Conservation (phyloP, 1,139 yeast species). For the Magnusiomyces paraingens region DNA sequence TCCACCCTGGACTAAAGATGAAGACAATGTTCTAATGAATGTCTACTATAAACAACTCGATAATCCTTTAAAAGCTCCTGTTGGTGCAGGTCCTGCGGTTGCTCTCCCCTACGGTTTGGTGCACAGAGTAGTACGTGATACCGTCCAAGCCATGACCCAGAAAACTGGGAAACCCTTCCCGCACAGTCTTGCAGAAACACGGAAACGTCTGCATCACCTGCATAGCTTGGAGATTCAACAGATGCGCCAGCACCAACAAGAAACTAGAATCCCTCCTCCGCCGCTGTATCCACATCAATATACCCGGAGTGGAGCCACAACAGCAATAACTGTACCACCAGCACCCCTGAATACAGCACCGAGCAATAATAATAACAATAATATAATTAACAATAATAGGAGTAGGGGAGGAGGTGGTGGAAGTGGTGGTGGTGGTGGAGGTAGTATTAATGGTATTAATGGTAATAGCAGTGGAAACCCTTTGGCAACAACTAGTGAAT, state of each 20-base stretch:
- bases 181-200: conserved; percentile 29
- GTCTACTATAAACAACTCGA: background rate
- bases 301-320: too few species aligned
- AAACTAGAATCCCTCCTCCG: too few species aligned
- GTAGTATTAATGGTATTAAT: too few species aligned
- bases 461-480: too few species aligned
- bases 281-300: too few species aligned
- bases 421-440: too few species aligned
- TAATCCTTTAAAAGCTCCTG: conserved; percentile 1
- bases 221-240: conserved; percentile 17
- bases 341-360: too few species aligned
- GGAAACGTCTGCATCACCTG: conserved; percentile 29
- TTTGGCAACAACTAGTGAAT: background rate
- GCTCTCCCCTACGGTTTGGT: conserved; percentile 34
- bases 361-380: too few species aligned
- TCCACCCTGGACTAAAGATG: conserved; percentile 3
- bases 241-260: background rate
- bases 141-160: conserved; percentile 27
- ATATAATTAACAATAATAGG: too few species aligned
- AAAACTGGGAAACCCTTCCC: conserved; percentile 27
- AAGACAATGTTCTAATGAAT: background rate
- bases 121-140: conserved; percentile 32
- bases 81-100: background rate
- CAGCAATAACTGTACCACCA: too few species aligned
- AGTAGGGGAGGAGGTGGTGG: too few species aligned